Conservation (phyloP, 2,329 filamentous ascomycete genomes). For the Pseudocercospora macadamiae region DNA sequence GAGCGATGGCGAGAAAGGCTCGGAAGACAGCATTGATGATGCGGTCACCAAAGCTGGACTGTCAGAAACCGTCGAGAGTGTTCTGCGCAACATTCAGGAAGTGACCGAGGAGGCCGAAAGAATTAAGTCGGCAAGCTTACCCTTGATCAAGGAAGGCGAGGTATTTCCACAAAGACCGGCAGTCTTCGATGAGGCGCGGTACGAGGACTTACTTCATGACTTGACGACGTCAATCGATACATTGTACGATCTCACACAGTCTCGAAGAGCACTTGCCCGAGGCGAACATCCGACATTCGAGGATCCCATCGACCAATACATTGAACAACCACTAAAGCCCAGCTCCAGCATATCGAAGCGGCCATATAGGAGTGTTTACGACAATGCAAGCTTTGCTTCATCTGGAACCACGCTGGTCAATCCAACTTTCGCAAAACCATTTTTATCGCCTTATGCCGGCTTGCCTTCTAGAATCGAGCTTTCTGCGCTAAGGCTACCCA, state of each 20-base stretch:
- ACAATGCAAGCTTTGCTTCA: slow-evolving; percentile 37
- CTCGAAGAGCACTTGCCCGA: slow-evolving; percentile 54
- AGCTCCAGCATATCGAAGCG: slow-evolving; percentile 15
- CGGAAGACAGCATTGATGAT: slow-evolving; percentile 73
- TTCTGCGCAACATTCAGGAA: slow-evolving; percentile 79
- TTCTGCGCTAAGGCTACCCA: slow-evolving; percentile 47
- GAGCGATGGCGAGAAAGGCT: slow-evolving; percentile 68
- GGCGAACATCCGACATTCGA: slow-evolving; percentile 41
- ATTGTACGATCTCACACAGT: slow-evolving; percentile 74
- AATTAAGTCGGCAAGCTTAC: slow-evolving; percentile 57
- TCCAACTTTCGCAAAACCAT: slow-evolving; percentile 33
- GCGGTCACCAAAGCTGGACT: slow-evolving; percentile 68
- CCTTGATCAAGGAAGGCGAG: slow-evolving; percentile 35
- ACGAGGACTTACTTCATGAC: slow-evolving; percentile 74
- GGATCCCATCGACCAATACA: slow-evolving; percentile 1
- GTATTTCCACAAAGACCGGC: slow-evolving; percentile 50
- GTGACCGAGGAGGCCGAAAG: slow-evolving; percentile 76
- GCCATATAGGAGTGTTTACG: slow-evolving; percentile 17
- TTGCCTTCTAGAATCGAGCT: slow-evolving; percentile 50
- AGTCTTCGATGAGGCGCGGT: slow-evolving; percentile 65
- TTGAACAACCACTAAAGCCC: slow-evolving; percentile 10
- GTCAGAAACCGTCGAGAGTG: slow-evolving; percentile 75
- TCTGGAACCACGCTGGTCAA: slow-evolving; percentile 51
- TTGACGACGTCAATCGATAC: slow-evolving; percentile 78
- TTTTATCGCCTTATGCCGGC: slow-evolving; percentile 38